Evolutionary conservation across 2,329 filamentous ascomycete genomes (phyloP).

Genomic region (Sporothrix brasiliensis): DNA sequence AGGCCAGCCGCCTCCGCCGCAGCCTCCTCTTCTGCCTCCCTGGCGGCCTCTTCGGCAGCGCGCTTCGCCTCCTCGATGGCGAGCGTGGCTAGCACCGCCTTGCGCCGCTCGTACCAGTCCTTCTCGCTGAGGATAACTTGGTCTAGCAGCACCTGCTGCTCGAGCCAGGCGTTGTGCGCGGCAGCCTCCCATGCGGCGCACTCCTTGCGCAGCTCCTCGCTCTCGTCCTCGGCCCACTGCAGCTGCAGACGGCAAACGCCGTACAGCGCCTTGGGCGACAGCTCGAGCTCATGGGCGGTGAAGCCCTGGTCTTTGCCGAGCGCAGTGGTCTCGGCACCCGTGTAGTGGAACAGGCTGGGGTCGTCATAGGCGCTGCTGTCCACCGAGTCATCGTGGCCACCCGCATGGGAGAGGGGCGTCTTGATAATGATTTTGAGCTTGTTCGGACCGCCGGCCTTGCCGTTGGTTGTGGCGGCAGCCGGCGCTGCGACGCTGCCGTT

Average conservation of each 20-base stretch:
- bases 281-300: conserved; percentile 63
- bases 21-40: not conserved
- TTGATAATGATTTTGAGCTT: conserved; percentile 68
- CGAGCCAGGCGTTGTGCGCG: conserved; percentile 73
- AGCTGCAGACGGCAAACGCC: conserved; percentile 71
- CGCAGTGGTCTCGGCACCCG: conserved; percentile 48
- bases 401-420: conserved; percentile 59
- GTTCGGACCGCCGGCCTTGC: conserved; percentile 44
- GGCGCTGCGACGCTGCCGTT: conserved; percentile 19
- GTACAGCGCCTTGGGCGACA: conserved; percentile 62
- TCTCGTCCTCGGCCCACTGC: conserved; percentile 71
- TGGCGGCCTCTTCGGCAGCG: conserved; percentile 22
- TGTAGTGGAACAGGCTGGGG: conserved; percentile 52
- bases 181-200: conserved; percentile 66
- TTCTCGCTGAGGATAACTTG: conserved; percentile 69
- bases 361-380: conserved; percentile 44
- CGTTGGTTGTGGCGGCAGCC: conserved; percentile 41
- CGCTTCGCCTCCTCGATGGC: conserved; percentile 47
- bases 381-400: conserved; percentile 57
- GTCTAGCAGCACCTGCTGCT: conserved; percentile 78
- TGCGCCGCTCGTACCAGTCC: conserved; percentile 63
- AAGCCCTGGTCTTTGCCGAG: conserved; percentile 64
- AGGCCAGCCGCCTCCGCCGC: conserved; percentile 7
- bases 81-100: conserved; percentile 56
- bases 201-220: conserved; percentile 64